A percentile compares a stretch with the other conserved stretches of the same genome.
Evolutionary conservation across 768 basidiomycete genomes (phyloP).

Genomic region (Cytidiella melzeri): DNA sequence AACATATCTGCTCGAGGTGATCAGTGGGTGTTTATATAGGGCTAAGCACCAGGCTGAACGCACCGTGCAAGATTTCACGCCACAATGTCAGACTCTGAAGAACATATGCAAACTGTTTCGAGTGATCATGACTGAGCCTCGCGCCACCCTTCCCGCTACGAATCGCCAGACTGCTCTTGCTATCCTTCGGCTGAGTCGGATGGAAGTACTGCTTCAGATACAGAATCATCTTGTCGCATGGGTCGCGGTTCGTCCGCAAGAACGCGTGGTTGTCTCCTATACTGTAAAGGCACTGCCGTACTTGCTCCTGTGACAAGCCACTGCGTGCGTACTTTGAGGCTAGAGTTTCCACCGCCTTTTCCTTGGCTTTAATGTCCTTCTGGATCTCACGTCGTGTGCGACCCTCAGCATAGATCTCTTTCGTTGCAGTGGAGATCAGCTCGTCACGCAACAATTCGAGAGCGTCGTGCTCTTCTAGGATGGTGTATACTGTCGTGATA

Average conservation of each 20-base stretch:
- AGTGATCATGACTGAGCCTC: constrained; percentile 77
- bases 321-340: constrained; percentile 54
- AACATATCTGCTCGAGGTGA: constrained; percentile 65
- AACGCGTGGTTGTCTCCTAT: constrained; percentile 91
- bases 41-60: constrained; percentile 15
- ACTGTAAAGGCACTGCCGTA: constrained; percentile 78
- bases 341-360: constrained; percentile 76
- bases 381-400: constrained; percentile 75
- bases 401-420: constrained; percentile 72
- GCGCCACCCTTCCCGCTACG: constrained; percentile 77
- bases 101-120: constrained; percentile 81
- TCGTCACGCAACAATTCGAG: constrained; percentile 71
- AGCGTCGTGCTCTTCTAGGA: constrained; percentile 61
- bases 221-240: constrained; percentile 78
- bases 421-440: constrained; percentile 67
- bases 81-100: constrained; percentile 82
- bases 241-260: constrained; percentile 79
- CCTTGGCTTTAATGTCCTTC: constrained; percentile 77
- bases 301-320: constrained; percentile 55
- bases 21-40: neutral
- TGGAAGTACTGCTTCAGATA: constrained; percentile 77
- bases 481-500: constrained; percentile 65
- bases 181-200: constrained; percentile 58
- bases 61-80: constrained; percentile 82
- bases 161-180: constrained; percentile 67